These are phyloP conservation scores for Panicum virgatum DNA, from an alignment of 202 grass and related monocot species.

Conservation along the genomic window DNA sequence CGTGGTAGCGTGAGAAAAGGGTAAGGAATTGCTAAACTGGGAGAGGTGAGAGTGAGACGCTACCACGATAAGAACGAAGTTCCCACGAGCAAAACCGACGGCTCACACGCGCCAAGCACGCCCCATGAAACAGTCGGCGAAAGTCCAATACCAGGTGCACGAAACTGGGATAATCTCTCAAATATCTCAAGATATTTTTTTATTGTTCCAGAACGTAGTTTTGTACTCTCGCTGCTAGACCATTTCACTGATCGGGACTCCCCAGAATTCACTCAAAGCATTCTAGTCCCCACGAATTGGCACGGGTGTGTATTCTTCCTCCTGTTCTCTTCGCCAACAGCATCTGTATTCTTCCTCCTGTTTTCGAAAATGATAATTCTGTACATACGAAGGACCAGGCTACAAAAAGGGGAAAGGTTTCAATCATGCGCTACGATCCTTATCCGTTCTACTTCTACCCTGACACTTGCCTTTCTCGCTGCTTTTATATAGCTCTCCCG, in stretches of 20 bases:
- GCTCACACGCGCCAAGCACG: neutral
- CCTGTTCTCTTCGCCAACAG: too few species aligned
- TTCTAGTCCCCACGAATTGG: neutral
- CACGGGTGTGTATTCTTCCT: neutral
- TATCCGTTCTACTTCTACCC: constrained; percentile 42
- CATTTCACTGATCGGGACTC: neutral
- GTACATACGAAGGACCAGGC: neutral
- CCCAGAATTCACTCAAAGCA: neutral
- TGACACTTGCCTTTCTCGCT: neutral
- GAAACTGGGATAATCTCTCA: neutral
- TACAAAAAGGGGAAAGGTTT: neutral
- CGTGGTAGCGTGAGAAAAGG: too few species aligned
- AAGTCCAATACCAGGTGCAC: constrained; percentile 13
- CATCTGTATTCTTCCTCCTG: neutral
- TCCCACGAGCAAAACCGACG: neutral
- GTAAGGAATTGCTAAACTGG: too few species aligned
- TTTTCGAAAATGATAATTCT: neutral
- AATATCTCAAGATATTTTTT: constrained; percentile 36
- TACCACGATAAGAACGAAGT: too few species aligned
- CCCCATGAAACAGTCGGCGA: neutral
- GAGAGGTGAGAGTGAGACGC: too few species aligned
- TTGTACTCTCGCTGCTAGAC: neutral
- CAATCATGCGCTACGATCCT: constrained; percentile 11
- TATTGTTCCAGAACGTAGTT: neutral
- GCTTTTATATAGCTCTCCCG: constrained; percentile 14